Conservation (phyloP, 352 stramenopile genomes). For the Pythium guiyangense region DNA sequence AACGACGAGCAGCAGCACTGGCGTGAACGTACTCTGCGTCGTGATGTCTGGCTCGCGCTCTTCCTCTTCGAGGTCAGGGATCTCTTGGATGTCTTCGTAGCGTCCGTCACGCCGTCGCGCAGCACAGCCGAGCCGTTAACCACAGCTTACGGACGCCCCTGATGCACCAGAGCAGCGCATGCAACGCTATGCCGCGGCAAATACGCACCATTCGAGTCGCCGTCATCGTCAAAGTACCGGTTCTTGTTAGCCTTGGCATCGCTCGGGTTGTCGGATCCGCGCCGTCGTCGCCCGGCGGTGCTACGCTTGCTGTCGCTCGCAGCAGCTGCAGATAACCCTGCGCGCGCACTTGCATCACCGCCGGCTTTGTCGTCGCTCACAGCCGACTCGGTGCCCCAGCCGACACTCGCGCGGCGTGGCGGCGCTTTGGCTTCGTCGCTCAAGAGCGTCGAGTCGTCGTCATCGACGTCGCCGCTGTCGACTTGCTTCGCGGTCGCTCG, state of each 20-base stretch:
- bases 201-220: constrained; percentile 43
- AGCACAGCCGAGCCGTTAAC: background rate
- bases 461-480: constrained; percentile 30
- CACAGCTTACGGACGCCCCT: background rate
- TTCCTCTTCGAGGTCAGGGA: constrained; percentile 78
- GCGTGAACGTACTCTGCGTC: constrained; percentile 31
- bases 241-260: constrained; percentile 51
- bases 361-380: constrained; percentile 23
- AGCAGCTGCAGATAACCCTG: constrained; percentile 1
- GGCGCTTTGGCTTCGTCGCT: constrained; percentile 39
- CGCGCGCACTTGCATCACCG: background rate
- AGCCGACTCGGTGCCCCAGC: constrained; percentile 41
- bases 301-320: constrained; percentile 42
- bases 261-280: constrained; percentile 33
- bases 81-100: constrained; percentile 63
- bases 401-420: constrained; percentile 54
- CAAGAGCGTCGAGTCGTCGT: constrained; percentile 37
- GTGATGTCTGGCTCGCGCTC: constrained; percentile 76
- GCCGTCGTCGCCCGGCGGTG: constrained; percentile 35
- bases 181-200: no score
- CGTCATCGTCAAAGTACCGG: constrained; percentile 71
- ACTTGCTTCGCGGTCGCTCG: constrained; percentile 8
- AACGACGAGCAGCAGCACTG: background rate
- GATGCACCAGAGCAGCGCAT: background rate
- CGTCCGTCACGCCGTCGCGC: background rate